These are phyloP conservation scores for Calocybe cyanea DNA, from an alignment of 768 basidiomycete genomes.

Conservation along the genomic window DNA sequence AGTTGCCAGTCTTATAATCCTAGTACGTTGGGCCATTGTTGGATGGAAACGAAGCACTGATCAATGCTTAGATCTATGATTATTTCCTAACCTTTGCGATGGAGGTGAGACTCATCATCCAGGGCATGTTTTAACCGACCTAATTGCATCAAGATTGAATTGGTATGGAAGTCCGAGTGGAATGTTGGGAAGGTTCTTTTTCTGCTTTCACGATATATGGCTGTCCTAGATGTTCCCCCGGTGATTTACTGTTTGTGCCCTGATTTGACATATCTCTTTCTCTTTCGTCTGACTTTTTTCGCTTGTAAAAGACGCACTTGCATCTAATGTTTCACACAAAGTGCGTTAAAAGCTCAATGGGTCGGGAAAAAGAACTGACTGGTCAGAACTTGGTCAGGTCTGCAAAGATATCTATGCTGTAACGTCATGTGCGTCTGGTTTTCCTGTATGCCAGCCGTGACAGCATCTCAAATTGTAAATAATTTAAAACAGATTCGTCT, in stretches of 20 bases:
- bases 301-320: slow-evolving; percentile 3
- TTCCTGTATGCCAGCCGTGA: neutral
- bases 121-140: neutral
- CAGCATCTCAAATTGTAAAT: neutral
- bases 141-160: slow-evolving; percentile 1
- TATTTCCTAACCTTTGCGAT: slow-evolving; percentile 1
- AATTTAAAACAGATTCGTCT: neutral
- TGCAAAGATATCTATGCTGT: slow-evolving; percentile 1
- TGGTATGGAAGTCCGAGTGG: slow-evolving; percentile 9
- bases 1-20: slow-evolving; percentile 6
- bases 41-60: neutral
- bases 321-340: slow-evolving; percentile 1
- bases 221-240: slow-evolving; percentile 6
- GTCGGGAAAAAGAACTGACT: too few species aligned
- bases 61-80: neutral
- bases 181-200: slow-evolving; percentile 8
- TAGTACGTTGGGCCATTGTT: neutral
- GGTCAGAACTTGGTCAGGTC: neutral
- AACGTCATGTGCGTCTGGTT: slow-evolving; percentile 1
- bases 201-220: slow-evolving; percentile 6
- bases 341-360: neutral
- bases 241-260: slow-evolving; percentile 7
- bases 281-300: neutral
- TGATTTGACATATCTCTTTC: neutral
- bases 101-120: neutral